Evolutionary conservation across 345 rosid species (phyloP).

Genomic region (Moringa oleifera): DNA sequence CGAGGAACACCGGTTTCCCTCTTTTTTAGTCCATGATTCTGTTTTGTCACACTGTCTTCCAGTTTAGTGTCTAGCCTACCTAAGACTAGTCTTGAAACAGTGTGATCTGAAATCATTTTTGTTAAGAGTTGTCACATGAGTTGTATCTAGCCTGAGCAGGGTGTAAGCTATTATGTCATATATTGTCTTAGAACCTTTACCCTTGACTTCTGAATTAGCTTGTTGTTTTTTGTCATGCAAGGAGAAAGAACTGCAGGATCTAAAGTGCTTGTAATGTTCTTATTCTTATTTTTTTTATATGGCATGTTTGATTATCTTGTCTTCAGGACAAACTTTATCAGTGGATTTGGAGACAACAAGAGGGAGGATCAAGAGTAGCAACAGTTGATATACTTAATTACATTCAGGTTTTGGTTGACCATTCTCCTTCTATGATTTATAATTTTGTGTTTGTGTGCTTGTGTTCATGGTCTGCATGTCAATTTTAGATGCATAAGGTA

Average conservation of each 20-base stretch:
- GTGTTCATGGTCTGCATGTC: too few relatives aligned
- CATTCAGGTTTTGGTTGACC: constrained; percentile 48
- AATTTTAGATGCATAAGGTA: too few relatives aligned
- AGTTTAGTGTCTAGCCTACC: too few relatives aligned
- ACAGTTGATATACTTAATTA: constrained; percentile 57
- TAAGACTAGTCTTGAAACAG: too few relatives aligned
- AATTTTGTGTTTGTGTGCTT: constrained; percentile 1
- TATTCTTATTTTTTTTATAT: background rate
- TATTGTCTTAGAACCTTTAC: background rate
- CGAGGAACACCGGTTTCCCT: too few relatives aligned
- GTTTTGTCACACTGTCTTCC: too few relatives aligned
- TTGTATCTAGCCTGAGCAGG: background rate
- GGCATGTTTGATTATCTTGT: background rate
- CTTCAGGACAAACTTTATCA: constrained; percentile 82
- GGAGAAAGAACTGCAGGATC: background rate
- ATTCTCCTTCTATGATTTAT: constrained; percentile 1
- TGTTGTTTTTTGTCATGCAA: background rate
- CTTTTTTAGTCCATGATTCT: too few relatives aligned
- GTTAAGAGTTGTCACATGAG: too few relatives aligned
- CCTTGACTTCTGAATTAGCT: constrained; percentile 3
- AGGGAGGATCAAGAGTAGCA: constrained; percentile 72
- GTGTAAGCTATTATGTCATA: background rate
- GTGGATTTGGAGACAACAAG: constrained; percentile 84
- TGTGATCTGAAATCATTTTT: too few relatives aligned
- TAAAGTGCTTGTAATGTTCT: constrained; percentile 4